Percentiles rank a stretch among this genome's conserved stretches.
Evolutionary conservation across 2,329 filamentous ascomycete genomes (phyloP).

Genomic region (Claviceps sorghi): DNA sequence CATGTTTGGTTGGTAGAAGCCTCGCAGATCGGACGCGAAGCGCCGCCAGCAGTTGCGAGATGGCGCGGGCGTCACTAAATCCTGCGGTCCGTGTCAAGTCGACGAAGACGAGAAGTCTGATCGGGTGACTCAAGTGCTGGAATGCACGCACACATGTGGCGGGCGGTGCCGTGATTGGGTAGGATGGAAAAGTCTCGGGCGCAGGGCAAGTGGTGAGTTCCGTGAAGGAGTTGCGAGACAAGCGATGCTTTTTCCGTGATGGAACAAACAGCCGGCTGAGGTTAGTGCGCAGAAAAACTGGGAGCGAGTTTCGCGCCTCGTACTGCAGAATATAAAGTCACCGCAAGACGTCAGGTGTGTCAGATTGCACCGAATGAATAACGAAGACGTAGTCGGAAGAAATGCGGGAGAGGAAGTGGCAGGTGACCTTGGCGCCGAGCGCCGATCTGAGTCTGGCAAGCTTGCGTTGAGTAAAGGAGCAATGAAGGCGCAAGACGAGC

Average conservation of each 20-base stretch:
- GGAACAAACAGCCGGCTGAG: neutral
- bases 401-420: neutral
- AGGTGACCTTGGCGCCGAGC: conserved; percentile 4
- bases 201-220: neutral
- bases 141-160: neutral
- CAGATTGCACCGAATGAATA: neutral
- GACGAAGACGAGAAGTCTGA: conserved; percentile 1
- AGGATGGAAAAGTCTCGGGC: neutral
- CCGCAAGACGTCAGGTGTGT: neutral
- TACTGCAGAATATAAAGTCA: neutral
- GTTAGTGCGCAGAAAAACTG: neutral
- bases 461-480: neutral
- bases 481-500: neutral
- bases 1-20: conserved; percentile 8
- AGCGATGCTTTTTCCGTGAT: neutral
- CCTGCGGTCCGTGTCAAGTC: neutral
- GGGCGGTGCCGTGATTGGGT: neutral
- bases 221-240: neutral
- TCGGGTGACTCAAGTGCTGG: neutral
- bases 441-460: neutral
- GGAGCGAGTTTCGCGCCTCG: neutral
- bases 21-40: neutral
- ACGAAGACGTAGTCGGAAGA: neutral
- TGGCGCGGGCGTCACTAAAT: conserved; percentile 4
- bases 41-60: conserved; percentile 1